These are phyloP conservation scores for Dendrobium nobile DNA, from an alignment of 106 monocot species.

Conservation along the genomic window DNA sequence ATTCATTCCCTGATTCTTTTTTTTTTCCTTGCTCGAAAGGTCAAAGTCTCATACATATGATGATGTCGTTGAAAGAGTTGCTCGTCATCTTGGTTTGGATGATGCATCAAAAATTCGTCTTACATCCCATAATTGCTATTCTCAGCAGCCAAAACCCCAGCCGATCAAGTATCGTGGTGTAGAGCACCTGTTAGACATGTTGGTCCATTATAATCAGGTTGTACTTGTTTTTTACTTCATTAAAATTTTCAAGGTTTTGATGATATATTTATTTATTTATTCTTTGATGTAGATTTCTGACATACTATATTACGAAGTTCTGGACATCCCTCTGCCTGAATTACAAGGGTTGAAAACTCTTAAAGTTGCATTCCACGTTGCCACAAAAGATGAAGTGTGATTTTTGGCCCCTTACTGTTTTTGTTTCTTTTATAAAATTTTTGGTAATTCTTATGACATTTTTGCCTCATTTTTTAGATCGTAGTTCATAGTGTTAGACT, in stretches of 20 bases:
- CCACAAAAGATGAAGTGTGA: slow-evolving; percentile 84
- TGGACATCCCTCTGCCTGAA: slow-evolving; percentile 96
- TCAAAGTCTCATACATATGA: slow-evolving; percentile 85
- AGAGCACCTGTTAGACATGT: slow-evolving; percentile 89
- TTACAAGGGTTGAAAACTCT: slow-evolving; percentile 89
- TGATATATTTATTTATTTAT: not conserved
- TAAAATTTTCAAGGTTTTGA: not conserved
- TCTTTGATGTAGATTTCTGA: slow-evolving; percentile 67
- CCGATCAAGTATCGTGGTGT: slow-evolving; percentile 92
- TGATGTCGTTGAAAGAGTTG: slow-evolving; percentile 91
- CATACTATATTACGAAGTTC: slow-evolving; percentile 89
- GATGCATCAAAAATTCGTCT: slow-evolving; percentile 95
- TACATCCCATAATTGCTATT: slow-evolving; percentile 97
- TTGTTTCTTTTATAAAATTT: not conserved
- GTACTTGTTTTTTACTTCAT: not conserved
- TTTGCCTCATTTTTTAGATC: slow-evolving; percentile 39
- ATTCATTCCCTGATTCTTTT: not conserved
- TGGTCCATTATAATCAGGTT: slow-evolving; percentile 97
- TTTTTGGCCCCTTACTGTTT: not conserved
- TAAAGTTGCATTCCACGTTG: slow-evolving; percentile 97
- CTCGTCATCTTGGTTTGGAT: slow-evolving; percentile 69
- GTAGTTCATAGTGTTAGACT: slow-evolving; percentile 64
- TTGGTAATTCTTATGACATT: not conserved
- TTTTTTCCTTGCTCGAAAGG: slow-evolving; percentile 25
- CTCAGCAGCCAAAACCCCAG: slow-evolving; percentile 98